Evolutionary conservation across 2,329 filamentous ascomycete genomes (phyloP), one percentile per base, ranked within the genome.

Genomic region (Cercospora sp.): DNA sequence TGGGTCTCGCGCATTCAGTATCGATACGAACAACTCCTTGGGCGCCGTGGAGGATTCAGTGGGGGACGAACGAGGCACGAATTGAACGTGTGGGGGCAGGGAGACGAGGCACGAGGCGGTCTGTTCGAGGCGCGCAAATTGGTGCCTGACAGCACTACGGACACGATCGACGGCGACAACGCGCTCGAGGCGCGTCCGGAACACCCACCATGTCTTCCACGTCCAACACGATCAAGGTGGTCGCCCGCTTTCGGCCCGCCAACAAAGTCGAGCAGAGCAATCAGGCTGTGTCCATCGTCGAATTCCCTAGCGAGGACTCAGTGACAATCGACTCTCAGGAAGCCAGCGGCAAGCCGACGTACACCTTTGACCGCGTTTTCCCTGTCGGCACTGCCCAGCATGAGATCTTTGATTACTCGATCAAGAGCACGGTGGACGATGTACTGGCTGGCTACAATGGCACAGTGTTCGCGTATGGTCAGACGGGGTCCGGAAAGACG

Each of bases 391-490:
- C 92, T 77, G 89, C 89, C 77, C 95, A 99, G 82, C 85, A 88
- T 77, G 94, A 98, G 82, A 93, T 99, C 77, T 99, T 99, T 84
- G 92, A 98, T 82, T 99, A 95, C 84, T 98, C 95, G 51, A 98
- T 99, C 80, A 90, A 91, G 72, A 88, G 92, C 28, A 98, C 95
- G 20, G 95, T 99, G 74, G 94, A 98, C 83, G 95, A 98, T 80
- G 97, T 99, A 74, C 87, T 99, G 73, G 97, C 98, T 82, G 95
- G 95, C 73, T 99, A 99, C 87, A 99, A 99, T 84, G 95, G 94
- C 78, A 98, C 94, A 13, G 94, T 99, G 74, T 98, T 99, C 77
- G 95, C 95, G 71, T 99, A 99, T 80, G 95, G 95, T 73, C 95
- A 98, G 85, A 99, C 95, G 0, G 95, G 95, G 80, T 94, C 94